Evolutionary conservation across 352 stramenopile genomes (phyloP), one percentile per base, ranked within the genome.

Genomic region (Phytophthora crassamura): DNA sequence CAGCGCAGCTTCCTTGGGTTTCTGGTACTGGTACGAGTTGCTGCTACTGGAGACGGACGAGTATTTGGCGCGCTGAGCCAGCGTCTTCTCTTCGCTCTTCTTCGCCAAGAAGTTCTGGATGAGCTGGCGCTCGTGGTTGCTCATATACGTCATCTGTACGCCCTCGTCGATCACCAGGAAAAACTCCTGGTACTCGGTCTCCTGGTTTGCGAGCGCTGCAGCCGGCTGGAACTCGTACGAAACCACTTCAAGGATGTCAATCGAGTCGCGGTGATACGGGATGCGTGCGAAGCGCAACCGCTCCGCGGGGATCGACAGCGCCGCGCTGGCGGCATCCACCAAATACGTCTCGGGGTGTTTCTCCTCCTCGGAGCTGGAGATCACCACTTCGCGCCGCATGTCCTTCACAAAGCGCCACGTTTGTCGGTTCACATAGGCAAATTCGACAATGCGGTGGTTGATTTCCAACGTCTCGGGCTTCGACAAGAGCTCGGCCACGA

Each of bases 171-270:
- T 69, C 33, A 91, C 82, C n/a, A 95, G 61, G 35, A 89, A 71
- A 10, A 91, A 64, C 30, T 91, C 71, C 55, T 89, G 83, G 54
- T 91, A 90, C 55, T 90, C 76, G 5, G 68, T 54, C 38, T 69
- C 75, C 56, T 59, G 59, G 38, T 70, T 18, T 30, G 55, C 50
- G 25, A 80, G 53, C 2, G 71, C 53, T n/a, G 72, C 25, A 10
- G 64, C 61, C 1, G 67, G 58, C 8, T 40, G 20, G 20, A 86
- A 88, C n/a, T 77, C 54, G 56, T 85, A 83, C 6, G 72, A 74
- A 36, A 84, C 54, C n/a, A 90, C 76, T 52, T 95, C 86, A 20
- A 87, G 66, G n/a, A 95, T 84, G 60, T 91, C 82, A 10, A 86
- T 80, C 43, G 81, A 82, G 45, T 93, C 79, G 18, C 76, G 72